Percentiles rank a stretch among this genome's conserved stretches.
These are phyloP conservation scores for Cercospora beticola DNA, from an alignment of 2,329 filamentous ascomycete species.

Conservation along the genomic window DNA sequence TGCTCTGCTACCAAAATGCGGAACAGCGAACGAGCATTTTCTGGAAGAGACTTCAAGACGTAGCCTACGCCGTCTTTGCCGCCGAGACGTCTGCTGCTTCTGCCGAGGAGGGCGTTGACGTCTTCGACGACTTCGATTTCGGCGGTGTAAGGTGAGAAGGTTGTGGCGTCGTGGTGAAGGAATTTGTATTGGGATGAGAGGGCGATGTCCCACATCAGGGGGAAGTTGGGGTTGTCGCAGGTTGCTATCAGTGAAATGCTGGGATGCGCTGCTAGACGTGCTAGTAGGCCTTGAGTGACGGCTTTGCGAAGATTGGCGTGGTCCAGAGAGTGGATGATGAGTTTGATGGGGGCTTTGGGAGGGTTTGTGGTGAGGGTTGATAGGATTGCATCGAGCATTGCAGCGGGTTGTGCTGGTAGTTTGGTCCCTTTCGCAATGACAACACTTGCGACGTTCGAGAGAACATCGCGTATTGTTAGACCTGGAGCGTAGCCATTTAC, in stretches of 20 bases:
- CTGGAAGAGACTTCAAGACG: slow-evolving; percentile 83
- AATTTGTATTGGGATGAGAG: slow-evolving; percentile 82
- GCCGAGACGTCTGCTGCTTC: slow-evolving; percentile 74
- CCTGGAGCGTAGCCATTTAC: slow-evolving; percentile 79
- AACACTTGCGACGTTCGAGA: slow-evolving; percentile 66
- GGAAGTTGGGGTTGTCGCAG: slow-evolving; percentile 82
- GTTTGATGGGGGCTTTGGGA: slow-evolving; percentile 36
- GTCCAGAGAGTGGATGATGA: slow-evolving; percentile 79
- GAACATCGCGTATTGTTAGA: slow-evolving; percentile 66
- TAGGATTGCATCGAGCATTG: slow-evolving; percentile 68
- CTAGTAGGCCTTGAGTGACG: slow-evolving; percentile 68
- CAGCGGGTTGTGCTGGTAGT: slow-evolving; percentile 63
- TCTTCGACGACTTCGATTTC: slow-evolving; percentile 87
- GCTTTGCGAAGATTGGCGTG: slow-evolving; percentile 71
- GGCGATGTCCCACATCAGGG: slow-evolving; percentile 84
- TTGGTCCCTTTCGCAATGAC: slow-evolving; percentile 54
- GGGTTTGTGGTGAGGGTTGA: slow-evolving; percentile 55
- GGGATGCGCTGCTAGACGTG: slow-evolving; percentile 72
- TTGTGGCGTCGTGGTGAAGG: slow-evolving; percentile 90
- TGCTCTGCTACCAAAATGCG: slow-evolving; percentile 81
- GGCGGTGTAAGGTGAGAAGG: slow-evolving; percentile 70
- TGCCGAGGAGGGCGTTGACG: slow-evolving; percentile 81
- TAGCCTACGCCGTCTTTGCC: slow-evolving; percentile 91
- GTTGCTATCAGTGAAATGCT: slow-evolving; percentile 73
- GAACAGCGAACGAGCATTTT: slow-evolving; percentile 88